phyloP scores from a whole-genome alignment of 768 basidiomycete genomes.

The Mycena leptocephala region DNA sequence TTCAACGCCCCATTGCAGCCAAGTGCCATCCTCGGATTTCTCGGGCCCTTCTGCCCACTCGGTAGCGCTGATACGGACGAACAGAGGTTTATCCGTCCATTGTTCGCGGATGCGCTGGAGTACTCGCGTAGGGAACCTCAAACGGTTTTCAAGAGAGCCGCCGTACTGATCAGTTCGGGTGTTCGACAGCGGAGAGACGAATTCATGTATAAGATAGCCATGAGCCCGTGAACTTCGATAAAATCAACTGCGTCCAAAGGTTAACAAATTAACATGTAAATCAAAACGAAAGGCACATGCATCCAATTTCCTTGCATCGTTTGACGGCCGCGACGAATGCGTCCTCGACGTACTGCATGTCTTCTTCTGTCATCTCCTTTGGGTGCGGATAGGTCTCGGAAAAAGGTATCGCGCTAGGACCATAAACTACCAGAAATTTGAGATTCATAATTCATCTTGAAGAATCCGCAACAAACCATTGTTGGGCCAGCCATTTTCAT shows the following conservation, averaged over 20 bases:
- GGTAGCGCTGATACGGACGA: conserved; percentile 77
- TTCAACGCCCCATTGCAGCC: conserved; percentile 84
- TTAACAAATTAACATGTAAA: neutral
- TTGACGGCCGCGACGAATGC: conserved; percentile 72
- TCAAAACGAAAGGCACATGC: conserved; percentile 51
- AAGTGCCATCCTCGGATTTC: conserved; percentile 69
- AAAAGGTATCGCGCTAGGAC: conserved; percentile 73
- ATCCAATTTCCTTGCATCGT: conserved; percentile 74
- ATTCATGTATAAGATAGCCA: conserved; percentile 77
- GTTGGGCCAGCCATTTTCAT: conserved; percentile 82
- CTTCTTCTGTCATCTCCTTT: conserved; percentile 68
- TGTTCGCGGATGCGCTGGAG: conserved; percentile 65
- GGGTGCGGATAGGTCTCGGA: conserved; percentile 69
- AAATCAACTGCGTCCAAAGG: conserved; percentile 67
- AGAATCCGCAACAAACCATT: conserved; percentile 57
- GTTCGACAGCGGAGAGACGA: conserved; percentile 86
- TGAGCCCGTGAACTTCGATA: conserved; percentile 85
- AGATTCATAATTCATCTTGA: neutral
- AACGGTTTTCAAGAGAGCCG: conserved; percentile 81
- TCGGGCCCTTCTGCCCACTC: conserved; percentile 78
- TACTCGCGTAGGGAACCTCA: conserved; percentile 77
- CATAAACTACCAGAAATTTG: conserved; percentile 64
- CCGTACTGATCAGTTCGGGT: conserved; percentile 80
- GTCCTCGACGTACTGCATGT: conserved; percentile 71
- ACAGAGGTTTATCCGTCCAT: conserved; percentile 79